Conservation (phyloP, 2,329 filamentous ascomycete genomes). For the Clonostachys chloroleuca region DNA sequence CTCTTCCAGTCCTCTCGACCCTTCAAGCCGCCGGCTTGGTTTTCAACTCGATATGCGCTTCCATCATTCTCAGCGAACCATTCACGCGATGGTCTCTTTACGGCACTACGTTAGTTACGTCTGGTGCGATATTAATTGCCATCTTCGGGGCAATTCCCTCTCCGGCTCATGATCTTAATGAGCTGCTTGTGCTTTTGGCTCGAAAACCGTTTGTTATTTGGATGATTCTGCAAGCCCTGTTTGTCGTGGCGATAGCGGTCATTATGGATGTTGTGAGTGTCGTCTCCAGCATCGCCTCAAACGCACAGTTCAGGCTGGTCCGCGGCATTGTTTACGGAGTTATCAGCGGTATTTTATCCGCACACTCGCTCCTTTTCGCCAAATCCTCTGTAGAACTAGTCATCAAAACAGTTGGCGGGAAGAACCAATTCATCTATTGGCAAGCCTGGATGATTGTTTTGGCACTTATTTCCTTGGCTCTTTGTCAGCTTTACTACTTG, state of each 20-base stretch:
- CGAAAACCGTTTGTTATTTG: constrained; percentile 77
- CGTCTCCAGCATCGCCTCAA: constrained; percentile 49
- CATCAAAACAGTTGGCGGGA: constrained; percentile 77
- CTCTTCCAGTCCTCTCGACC: constrained; percentile 89
- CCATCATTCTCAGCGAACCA: constrained; percentile 84
- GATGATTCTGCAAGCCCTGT: constrained; percentile 76
- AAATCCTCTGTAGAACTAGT: constrained; percentile 96
- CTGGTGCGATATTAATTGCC: constrained; percentile 86
- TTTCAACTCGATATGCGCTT: constrained; percentile 98
- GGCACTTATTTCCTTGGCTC: constrained; percentile 72
- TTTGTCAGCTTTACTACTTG: constrained; percentile 91
- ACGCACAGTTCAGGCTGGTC: constrained; percentile 66
- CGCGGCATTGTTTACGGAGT: constrained; percentile 85
- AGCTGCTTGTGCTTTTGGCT: constrained; percentile 72
- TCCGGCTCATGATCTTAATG: constrained; percentile 80
- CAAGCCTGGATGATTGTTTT: constrained; percentile 90
- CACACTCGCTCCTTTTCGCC: constrained; percentile 86
- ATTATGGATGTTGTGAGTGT: constrained; percentile 52
- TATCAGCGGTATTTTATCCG: constrained; percentile 88
- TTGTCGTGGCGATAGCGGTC: constrained; percentile 66
- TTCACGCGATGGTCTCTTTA: constrained; percentile 92
- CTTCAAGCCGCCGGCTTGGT: constrained; percentile 93
- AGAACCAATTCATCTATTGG: constrained; percentile 94
- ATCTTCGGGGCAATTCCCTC: constrained; percentile 92
- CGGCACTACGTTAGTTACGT: constrained; percentile 83